phyloP scores from a whole-genome alignment of 192 early-diverging fungal genomes.

The Backusella tarrabulga region DNA sequence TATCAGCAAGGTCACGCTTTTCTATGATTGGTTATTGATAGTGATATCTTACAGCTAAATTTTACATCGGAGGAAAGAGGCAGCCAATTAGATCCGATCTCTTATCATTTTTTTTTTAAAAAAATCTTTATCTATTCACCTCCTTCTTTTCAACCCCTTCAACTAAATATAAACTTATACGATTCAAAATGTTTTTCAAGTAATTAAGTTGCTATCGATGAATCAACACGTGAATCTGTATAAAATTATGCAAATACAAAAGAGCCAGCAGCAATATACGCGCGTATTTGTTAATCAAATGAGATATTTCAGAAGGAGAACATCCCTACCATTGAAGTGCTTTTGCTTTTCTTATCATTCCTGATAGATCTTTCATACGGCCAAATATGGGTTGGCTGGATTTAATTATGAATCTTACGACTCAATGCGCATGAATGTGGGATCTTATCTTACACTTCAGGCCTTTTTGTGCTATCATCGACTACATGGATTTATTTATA shows the following conservation, averaged over 20 bases:
- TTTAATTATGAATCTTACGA: not conserved
- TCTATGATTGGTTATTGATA: constrained; percentile 15
- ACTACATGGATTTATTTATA: not conserved
- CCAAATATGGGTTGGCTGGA: not conserved
- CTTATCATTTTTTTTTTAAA: not conserved
- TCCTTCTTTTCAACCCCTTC: constrained; percentile 6
- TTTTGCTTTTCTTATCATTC: constrained; percentile 8
- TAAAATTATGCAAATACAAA: not conserved
- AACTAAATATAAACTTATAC: not conserved
- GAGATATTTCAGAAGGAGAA: not conserved
- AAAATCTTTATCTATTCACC: not conserved
- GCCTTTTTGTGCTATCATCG: not conserved
- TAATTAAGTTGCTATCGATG: not conserved
- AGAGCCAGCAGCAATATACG: not conserved
- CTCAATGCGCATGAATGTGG: not conserved
- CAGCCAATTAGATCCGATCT: constrained; percentile 3
- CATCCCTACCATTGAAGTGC: not conserved
- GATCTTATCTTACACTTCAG: not conserved
- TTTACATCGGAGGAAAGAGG: not conserved
- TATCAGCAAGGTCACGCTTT: constrained; percentile 8
- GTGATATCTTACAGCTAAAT: not conserved
- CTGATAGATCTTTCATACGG: not conserved
- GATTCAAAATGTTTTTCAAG: not conserved
- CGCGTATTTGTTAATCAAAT: not conserved
- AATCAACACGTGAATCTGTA: not conserved